Conservation (phyloP, 176 grass and related monocot species). For the Cenchrus fungigraminus region DNA sequence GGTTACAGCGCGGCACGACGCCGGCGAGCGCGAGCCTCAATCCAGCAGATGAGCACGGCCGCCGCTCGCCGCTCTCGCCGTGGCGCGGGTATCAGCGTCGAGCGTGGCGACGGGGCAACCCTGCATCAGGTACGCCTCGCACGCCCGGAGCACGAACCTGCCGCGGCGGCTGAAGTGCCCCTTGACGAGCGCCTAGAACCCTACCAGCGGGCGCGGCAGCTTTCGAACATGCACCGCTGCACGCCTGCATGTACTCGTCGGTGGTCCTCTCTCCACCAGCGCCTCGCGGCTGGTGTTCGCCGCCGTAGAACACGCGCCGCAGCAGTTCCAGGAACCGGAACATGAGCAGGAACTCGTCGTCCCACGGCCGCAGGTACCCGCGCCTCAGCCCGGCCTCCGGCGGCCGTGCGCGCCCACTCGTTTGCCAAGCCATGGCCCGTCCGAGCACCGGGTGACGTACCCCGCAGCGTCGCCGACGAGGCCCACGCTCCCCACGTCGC, state of each 20-base stretch:
- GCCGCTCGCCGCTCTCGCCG: background rate
- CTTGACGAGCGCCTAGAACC: background rate
- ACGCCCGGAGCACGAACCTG: background rate
- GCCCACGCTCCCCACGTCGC: conserved; percentile 76
- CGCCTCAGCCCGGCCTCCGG: conserved; percentile 62
- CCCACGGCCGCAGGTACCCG: conserved; percentile 84
- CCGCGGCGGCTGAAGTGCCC: background rate
- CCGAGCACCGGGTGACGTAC: conserved; percentile 85
- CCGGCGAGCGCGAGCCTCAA: background rate
- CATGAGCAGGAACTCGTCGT: conserved; percentile 72
- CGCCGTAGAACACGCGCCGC: conserved; percentile 80
- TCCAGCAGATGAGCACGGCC: background rate
- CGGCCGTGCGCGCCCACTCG: conserved; percentile 67
- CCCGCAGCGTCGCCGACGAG: conserved; percentile 91
- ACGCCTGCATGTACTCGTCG: conserved; percentile 65
- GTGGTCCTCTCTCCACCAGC: conserved; percentile 69
- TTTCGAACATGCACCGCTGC: conserved; percentile 90
- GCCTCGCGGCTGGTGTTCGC: conserved; percentile 78
- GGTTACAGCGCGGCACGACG: conserved; percentile 33
- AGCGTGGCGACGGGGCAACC: background rate
- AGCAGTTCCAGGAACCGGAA: conserved; percentile 89
- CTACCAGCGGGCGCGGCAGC: conserved; percentile 10
- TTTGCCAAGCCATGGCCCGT: conserved; percentile 69
- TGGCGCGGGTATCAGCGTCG: background rate
- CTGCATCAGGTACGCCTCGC: background rate